Percentiles rank a stretch among this genome's conserved stretches.
Evolutionary conservation across 305 asterid species (phyloP).

Genomic region (Striga hermonthica): DNA sequence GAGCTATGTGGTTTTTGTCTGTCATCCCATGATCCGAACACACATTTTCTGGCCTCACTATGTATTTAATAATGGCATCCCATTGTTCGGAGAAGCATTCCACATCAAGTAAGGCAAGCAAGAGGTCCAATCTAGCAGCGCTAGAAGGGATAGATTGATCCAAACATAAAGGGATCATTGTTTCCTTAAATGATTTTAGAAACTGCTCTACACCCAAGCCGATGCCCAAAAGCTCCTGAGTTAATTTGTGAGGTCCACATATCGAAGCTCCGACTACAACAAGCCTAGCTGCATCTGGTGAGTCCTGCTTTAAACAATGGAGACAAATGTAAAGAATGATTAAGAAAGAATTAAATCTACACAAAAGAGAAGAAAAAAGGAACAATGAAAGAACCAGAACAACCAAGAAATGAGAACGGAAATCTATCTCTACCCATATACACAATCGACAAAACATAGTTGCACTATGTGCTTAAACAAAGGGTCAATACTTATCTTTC

Average conservation of each 20-base stretch:
- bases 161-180: conserved; percentile 84
- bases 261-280: conserved; percentile 53
- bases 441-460: conserved; percentile 16
- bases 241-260: conserved; percentile 76
- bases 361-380: conserved; percentile 15
- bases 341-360: conserved; percentile 26
- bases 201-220: conserved; percentile 49
- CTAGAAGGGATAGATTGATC: conserved; percentile 42
- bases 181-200: conserved; percentile 55
- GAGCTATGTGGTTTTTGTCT: conserved; percentile 39
- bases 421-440: not conserved
- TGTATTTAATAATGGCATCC: conserved; percentile 59
- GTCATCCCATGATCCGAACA: conserved; percentile 34
- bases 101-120: conserved; percentile 75
- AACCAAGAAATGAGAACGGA: not conserved
- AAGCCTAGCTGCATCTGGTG: conserved; percentile 68
- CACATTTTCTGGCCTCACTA: conserved; percentile 43
- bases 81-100: conserved; percentile 78
- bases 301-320: conserved; percentile 55
- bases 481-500: not conserved
- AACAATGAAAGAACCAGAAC: not conserved
- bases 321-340: conserved; percentile 27
- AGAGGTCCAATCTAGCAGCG: conserved; percentile 66
- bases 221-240: conserved; percentile 53
- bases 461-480: conserved; percentile 18